A percentile compares a stretch with the other conserved stretches of the same genome.
These are phyloP conservation scores for Linnemannia elongata DNA, from an alignment of 192 early-diverging fungal species.

Conservation along the genomic window DNA sequence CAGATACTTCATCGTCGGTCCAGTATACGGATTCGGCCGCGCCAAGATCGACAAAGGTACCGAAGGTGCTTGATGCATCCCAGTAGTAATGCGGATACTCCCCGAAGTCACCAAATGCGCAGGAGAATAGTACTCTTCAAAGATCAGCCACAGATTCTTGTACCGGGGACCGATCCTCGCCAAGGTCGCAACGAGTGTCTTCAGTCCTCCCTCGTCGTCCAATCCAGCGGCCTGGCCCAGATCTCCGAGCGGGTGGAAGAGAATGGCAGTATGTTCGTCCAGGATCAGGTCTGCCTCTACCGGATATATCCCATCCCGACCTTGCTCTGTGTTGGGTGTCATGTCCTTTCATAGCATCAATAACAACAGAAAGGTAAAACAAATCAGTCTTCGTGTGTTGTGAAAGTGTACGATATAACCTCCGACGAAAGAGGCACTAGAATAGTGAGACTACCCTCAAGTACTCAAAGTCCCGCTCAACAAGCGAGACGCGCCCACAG, in stretches of 20 bases:
- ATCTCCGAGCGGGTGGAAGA: slow-evolving; percentile 31
- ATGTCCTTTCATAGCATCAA: neutral
- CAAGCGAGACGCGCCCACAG: neutral
- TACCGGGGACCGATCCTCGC: slow-evolving; percentile 37
- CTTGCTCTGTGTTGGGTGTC: neutral
- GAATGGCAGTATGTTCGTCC: slow-evolving; percentile 22
- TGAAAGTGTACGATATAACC: neutral
- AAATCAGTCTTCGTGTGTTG: neutral
- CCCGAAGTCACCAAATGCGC: neutral
- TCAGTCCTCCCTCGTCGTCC: slow-evolving; percentile 29
- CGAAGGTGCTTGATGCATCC: neutral
- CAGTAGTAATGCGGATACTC: neutral
- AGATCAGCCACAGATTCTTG: slow-evolving; percentile 24
- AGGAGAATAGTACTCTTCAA: slow-evolving; percentile 34
- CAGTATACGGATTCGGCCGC: slow-evolving; percentile 29
- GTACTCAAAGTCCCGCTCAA: slow-evolving; percentile 38
- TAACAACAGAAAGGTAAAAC: neutral
- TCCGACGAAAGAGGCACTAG: neutral
- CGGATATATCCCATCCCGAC: neutral
- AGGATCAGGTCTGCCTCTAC: slow-evolving; percentile 39
- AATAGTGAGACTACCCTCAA: slow-evolving; percentile 16
- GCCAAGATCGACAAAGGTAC: neutral
- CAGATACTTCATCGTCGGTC: slow-evolving; percentile 23
- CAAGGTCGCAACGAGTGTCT: slow-evolving; percentile 13
- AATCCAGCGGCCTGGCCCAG: slow-evolving; percentile 19